Evolutionary conservation across 331 rosid genomes (phyloP), one percentile per base, ranked within the genome.

Genomic region (Rhamnella rubrinervis): DNA sequence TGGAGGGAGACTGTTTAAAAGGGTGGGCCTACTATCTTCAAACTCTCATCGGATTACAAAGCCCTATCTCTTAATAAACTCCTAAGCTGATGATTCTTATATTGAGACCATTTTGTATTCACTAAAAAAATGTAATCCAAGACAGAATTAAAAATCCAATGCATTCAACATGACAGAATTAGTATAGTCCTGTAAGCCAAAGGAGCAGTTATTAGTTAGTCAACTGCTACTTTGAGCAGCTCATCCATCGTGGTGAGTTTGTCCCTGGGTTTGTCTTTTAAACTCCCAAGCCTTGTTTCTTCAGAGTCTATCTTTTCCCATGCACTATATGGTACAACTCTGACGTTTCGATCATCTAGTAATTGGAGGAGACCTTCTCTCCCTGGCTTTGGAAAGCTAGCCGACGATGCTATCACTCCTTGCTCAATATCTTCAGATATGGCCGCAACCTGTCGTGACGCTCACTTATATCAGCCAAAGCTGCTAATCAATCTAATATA

Each of bases 251-350:
- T 62, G 57, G 91, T 61, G 44, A 89, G 70, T 81, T 89, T 95
- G 65, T 87, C 92, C 80, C 95, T 80, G 59, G 97, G 93, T 77
- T 87, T 87, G 86, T 77, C 77, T 72, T 57, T 77, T 55, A 77
- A 68, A 72, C 79, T 80, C 69, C 95, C 97, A 46, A 85, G 84
- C 72, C 75, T 80, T 79, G 73, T 85, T 83, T 93, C 98, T 73
- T 75, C 85, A 12, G 91, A 78, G 80, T 91, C 96, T 61, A 91
- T 91, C 79, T 83, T 87, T 75, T 87, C 95, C 98, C 96, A 95
- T 39, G 68, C 87, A 80, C 65, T 50, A 68, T 91, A 87, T 38
- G 95, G 84, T 49, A 91, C 56, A 68, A 77, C 67, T 75, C 78
- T 80, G 55, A 84, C 81, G 61, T 84, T 83, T 78, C 87, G 92